Conservation (phyloP, 2,329 filamentous ascomycete species). For the Fusarium concolor region DNA sequence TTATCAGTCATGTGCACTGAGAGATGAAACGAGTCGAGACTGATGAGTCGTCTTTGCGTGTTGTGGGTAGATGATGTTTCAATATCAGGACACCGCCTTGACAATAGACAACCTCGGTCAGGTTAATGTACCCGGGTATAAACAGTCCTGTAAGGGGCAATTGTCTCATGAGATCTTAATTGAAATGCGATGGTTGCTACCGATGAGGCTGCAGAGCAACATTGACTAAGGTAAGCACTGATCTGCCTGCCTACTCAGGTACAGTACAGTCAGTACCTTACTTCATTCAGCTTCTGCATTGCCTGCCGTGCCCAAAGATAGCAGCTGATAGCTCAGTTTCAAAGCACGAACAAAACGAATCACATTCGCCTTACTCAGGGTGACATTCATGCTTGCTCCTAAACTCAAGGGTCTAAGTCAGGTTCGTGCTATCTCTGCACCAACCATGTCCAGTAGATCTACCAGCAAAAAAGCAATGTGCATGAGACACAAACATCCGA, state of each 20-base stretch:
- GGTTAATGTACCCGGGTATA: not conserved
- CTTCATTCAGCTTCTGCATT: not conserved
- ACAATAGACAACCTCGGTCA: constrained; percentile 16
- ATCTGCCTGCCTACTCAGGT: too few species aligned
- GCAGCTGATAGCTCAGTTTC: not conserved
- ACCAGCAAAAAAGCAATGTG: constrained; percentile 30
- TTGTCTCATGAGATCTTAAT: constrained; percentile 1
- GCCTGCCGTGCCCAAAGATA: not conserved
- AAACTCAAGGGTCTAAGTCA: constrained; percentile 10
- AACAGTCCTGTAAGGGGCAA: not conserved
- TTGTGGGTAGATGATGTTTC: constrained; percentile 24
- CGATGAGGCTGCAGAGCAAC: not conserved
- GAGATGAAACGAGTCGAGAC: constrained; percentile 16
- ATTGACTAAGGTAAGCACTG: not conserved
- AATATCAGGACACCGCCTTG: constrained; percentile 17
- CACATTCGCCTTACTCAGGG: not conserved
- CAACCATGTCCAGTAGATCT: constrained; percentile 13
- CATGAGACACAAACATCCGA: not conserved
- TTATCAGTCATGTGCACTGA: constrained; percentile 13
- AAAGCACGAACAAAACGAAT: not conserved
- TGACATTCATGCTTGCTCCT: constrained; percentile 13
- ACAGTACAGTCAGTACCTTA: too few species aligned
- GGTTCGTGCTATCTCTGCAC: not conserved
- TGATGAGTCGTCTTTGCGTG: not conserved
- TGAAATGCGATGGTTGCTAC: constrained; percentile 9